phyloP scores from a whole-genome alignment of 306 rosid species.

The Trifolium fragiferum region DNA sequence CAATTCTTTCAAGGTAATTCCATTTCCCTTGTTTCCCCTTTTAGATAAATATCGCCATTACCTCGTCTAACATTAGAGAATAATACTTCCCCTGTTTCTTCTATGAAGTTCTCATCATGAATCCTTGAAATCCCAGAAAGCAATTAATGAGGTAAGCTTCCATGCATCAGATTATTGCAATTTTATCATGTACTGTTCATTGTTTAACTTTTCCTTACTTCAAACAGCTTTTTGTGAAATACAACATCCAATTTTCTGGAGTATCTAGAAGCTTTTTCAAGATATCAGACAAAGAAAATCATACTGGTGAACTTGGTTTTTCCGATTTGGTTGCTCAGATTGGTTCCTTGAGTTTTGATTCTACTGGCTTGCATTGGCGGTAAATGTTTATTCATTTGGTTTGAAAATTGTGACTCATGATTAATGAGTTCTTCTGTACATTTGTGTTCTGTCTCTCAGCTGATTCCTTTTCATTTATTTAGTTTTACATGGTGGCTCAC shows the following conservation, averaged over 20 bases:
- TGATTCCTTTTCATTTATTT: slow-evolving; percentile 24
- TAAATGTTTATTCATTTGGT: slow-evolving; percentile 47
- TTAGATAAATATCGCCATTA: slow-evolving; percentile 34
- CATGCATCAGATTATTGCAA: slow-evolving; percentile 38
- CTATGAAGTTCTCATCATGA: slow-evolving; percentile 95
- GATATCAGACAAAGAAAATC: slow-evolving; percentile 64
- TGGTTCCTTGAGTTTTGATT: slow-evolving; percentile 91
- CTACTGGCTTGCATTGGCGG: slow-evolving; percentile 98
- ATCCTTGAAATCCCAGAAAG: slow-evolving; percentile 95
- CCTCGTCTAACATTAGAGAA: slow-evolving; percentile 27
- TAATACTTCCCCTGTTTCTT: slow-evolving; percentile 42
- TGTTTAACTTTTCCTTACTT: slow-evolving; percentile 41
- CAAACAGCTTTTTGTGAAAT: slow-evolving; percentile 95
- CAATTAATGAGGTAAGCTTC: slow-evolving; percentile 86
- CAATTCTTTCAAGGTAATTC: slow-evolving; percentile 90
- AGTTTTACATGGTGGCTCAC: slow-evolving; percentile 26
- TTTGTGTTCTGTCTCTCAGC: slow-evolving; percentile 23
- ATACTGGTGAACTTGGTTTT: slow-evolving; percentile 60
- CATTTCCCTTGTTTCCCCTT: slow-evolving; percentile 31
- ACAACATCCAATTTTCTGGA: slow-evolving; percentile 97
- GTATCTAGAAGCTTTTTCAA: slow-evolving; percentile 87
- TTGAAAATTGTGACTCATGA: slow-evolving; percentile 32
- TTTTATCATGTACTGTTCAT: slow-evolving; percentile 34
- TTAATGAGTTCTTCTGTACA: slow-evolving; percentile 36
- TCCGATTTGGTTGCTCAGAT: slow-evolving; percentile 87